A percentile compares a stretch with the other conserved stretches of the same genome.
These are phyloP conservation scores for Xylaria scruposa DNA, from an alignment of 495 filamentous ascomycete genomes.

Conservation along the genomic window DNA sequence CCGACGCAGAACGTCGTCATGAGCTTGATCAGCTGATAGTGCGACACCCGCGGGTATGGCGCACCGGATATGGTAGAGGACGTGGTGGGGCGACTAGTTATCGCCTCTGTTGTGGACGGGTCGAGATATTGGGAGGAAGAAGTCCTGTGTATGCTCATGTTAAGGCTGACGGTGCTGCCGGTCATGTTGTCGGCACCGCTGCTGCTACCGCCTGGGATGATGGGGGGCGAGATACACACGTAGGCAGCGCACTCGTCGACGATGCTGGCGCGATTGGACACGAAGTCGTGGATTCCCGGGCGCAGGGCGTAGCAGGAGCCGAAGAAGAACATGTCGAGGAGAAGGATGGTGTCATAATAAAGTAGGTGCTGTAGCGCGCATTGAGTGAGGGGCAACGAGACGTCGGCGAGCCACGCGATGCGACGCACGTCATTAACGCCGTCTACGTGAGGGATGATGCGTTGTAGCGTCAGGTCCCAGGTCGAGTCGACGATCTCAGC, in stretches of 20 bases:
- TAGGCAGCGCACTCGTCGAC: constrained; percentile 88
- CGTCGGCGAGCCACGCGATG: constrained; percentile 83
- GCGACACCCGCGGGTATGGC: constrained; percentile 41
- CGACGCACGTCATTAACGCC: constrained; percentile 86
- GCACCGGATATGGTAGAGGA: constrained; percentile 1
- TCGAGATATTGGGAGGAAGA: neutral
- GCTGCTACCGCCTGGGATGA: neutral
- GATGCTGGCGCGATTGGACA: constrained; percentile 69
- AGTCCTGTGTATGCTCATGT: neutral
- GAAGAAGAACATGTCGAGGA: constrained; percentile 95
- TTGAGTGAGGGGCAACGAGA: constrained; percentile 80
- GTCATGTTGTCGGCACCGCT: neutral
- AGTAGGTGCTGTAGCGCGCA: constrained; percentile 86
- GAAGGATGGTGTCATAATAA: constrained; percentile 85
- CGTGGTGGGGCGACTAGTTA: constrained; percentile 34
- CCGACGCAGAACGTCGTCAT: constrained; percentile 81
- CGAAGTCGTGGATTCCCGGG: constrained; percentile 77
- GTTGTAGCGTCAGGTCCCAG: constrained; percentile 90
- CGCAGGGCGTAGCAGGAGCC: constrained; percentile 82
- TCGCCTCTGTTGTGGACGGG: neutral
- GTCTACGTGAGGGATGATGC: constrained; percentile 83
- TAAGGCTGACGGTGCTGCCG: constrained; percentile 17
- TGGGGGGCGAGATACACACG: constrained; percentile 55
- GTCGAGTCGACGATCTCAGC: constrained; percentile 74
- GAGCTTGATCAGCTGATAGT: constrained; percentile 67